A percentile compares a stretch with the other conserved stretches of the same genome.
Conservation (phyloP, 495 filamentous ascomycete genomes). For the Xylaria venustula region DNA sequence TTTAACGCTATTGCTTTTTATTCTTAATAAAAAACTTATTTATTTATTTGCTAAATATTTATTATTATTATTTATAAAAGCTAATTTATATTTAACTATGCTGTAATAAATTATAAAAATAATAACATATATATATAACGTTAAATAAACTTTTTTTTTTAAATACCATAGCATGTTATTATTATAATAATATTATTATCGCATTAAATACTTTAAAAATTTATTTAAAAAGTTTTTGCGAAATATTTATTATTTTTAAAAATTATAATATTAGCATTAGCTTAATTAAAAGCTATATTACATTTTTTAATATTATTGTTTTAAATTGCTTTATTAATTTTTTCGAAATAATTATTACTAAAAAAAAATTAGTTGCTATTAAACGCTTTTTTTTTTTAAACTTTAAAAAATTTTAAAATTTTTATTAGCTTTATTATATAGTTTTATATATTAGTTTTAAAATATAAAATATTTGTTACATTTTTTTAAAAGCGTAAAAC, state of each 20-base stretch:
- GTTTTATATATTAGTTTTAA: no score
- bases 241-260: background rate
- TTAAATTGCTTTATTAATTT: background rate
- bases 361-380: background rate
- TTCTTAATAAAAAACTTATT: background rate
- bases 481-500: background rate
- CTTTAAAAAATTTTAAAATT: background rate
- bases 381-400: background rate
- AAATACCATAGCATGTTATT: background rate
- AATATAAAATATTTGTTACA: no score
- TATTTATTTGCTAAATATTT: constrained; percentile 2
- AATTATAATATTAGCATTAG: background rate
- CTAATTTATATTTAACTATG: constrained; percentile 6
- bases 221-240: background rate
- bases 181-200: background rate
- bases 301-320: background rate
- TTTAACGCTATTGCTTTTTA: background rate
- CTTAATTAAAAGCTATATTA: background rate
- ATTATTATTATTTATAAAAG: background rate
- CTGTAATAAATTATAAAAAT: background rate
- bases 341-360: no score
- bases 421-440: background rate
- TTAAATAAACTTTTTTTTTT: background rate
- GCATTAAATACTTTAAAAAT: background rate
- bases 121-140: background rate